phyloP scores from a whole-genome alignment of 2,329 filamentous ascomycete species.

The Chaetomium strumarium region DNA sequence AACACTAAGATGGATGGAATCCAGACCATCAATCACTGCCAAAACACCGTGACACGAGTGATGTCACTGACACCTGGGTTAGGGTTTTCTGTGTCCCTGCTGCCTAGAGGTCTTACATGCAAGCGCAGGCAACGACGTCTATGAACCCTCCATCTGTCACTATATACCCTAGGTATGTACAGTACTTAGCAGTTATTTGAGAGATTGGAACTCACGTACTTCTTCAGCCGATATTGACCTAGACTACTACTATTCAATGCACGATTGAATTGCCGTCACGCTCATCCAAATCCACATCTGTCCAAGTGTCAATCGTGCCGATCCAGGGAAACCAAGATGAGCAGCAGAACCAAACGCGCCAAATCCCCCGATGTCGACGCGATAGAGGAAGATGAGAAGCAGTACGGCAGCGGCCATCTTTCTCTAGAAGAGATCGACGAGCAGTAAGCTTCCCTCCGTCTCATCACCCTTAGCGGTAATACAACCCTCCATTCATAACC shows the following conservation, averaged over 20 bases:
- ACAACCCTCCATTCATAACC: neutral
- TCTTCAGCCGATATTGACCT: too few species aligned
- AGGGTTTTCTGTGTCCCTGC: constrained; percentile 15
- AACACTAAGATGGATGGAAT: too few species aligned
- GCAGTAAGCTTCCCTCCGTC: constrained; percentile 20
- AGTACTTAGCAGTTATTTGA: too few species aligned
- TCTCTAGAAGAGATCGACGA: constrained; percentile 39
- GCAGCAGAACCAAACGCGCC: constrained; percentile 24
- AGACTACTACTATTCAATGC: too few species aligned
- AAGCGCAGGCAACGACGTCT: constrained; percentile 12
- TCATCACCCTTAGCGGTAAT: neutral
- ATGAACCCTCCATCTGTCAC: neutral
- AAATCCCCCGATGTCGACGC: constrained; percentile 36
- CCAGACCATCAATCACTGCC: too few species aligned
- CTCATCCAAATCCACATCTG: too few species aligned
- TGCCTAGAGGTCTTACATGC: constrained; percentile 9
- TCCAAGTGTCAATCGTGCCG: too few species aligned
- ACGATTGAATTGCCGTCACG: too few species aligned
- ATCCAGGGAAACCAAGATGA: constrained; percentile 28
- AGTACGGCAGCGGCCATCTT: constrained; percentile 40
- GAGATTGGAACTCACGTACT: too few species aligned
- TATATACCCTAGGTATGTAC: too few species aligned
- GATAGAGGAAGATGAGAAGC: constrained; percentile 44
- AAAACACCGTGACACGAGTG: too few species aligned
- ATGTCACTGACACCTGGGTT: constrained; percentile 11